Base-by-base conservation (phyloP, 2,329 filamentous ascomycete species). In the Fusarium anguioides region DNA sequence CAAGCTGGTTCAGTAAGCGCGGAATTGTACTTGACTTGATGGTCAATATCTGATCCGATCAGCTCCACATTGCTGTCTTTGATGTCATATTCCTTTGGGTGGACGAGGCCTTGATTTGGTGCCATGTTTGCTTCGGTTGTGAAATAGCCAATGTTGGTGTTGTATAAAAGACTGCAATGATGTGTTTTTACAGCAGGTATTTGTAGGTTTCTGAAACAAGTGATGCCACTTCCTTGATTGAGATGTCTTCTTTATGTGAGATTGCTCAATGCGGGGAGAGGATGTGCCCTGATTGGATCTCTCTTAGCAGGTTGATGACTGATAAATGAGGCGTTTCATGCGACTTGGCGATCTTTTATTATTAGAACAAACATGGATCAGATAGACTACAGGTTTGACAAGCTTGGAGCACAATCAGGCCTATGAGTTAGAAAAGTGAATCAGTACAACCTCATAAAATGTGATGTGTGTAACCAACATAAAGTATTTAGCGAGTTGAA, bases 61-160 rank as follows among this genome's bases (percentile, higher is more conserved):
- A 90, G 81, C 76, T 89, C 87, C 55, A 91, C 86, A 72, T 91
- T 91, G 79, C 85, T 89, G 74, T 90, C 87, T 70, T 88, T 85
- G 79, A 90, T 85, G 74, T 91, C 86, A 73, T 90, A 90, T 73
- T 90, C 83, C 71, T 87, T 86, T 24, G 78, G 81, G 71, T 90
- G 88, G 10, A 90, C 84, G 37, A 90, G 80, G 40, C 87, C 88
- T 72, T 87, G 78, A 71, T 87, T 81, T 7, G 88, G 88, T 44
- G 87, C 77, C 88, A 91, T 91, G 24, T 70, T 79, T 51, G 41
- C 45, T 46, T 45, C 15, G 20, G 20, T 27, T 15, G 31, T 37
- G 17, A 20, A 27, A 17, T 37, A 36, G 46, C 12, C 36, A 14
- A 29, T 18, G 23, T 7, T 35, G 24, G 24, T 36, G 21, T n/a